These are phyloP conservation scores for Austroboletus eburneus DNA, from an alignment of 768 basidiomycete genomes.

Conservation along the genomic window DNA sequence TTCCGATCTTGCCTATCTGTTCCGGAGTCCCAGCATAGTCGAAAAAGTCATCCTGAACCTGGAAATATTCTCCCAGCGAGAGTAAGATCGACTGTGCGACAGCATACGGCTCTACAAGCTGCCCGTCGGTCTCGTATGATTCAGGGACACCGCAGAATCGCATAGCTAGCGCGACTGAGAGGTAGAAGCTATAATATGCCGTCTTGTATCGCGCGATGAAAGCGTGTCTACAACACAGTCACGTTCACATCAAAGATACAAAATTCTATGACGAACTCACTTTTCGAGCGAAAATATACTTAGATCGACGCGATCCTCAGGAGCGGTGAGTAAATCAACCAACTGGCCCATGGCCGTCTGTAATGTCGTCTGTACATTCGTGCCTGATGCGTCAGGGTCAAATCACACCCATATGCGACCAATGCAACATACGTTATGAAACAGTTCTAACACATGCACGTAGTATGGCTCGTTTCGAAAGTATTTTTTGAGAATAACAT, in stretches of 20 bases:
- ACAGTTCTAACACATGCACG: constrained; percentile 83
- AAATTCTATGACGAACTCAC: constrained; percentile 31
- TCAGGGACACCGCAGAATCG: constrained; percentile 64
- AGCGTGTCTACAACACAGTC: constrained; percentile 56
- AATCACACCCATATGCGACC: no score
- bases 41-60: constrained; percentile 96
- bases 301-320: constrained; percentile 85
- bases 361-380: constrained; percentile 51
- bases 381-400: background rate
- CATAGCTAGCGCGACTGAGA: constrained; percentile 95
- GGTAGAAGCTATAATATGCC: constrained; percentile 97
- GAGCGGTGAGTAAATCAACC: constrained; percentile 93
- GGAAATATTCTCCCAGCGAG: constrained; percentile 97
- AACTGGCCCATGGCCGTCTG: constrained; percentile 97
- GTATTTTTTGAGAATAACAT: constrained; percentile 81
- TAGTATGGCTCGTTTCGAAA: constrained; percentile 82
- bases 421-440: constrained; percentile 71
- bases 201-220: constrained; percentile 98
- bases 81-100: constrained; percentile 78
- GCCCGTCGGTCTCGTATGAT: constrained; percentile 38
- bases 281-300: constrained; percentile 83
- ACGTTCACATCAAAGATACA: no score
- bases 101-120: constrained; percentile 57
- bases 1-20: constrained; percentile 94
- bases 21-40: constrained; percentile 90